Percentiles rank a stretch among this genome's conserved stretches.
These are phyloP conservation scores for Sugiyamaella smithiae DNA, from an alignment of 805 yeast genomes.

Conservation along the genomic window DNA sequence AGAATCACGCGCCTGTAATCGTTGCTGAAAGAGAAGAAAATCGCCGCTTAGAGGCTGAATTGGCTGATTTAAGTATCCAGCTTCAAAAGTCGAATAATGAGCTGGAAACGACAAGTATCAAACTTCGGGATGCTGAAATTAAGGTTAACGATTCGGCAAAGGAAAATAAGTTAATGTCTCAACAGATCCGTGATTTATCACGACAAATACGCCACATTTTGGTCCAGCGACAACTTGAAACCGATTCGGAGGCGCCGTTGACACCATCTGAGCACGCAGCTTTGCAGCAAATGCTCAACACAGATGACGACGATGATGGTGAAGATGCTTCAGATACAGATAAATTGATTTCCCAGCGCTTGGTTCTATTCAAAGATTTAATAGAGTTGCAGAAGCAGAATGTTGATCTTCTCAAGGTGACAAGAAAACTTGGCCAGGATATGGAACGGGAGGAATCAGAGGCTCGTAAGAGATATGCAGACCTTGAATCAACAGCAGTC, in stretches of 20 bases:
- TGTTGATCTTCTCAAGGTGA: conserved; percentile 62
- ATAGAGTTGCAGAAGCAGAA: conserved; percentile 72
- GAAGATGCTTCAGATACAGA: conserved; percentile 63
- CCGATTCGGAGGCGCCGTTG: conserved; percentile 59
- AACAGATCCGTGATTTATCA: conserved; percentile 69
- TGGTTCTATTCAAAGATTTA: conserved; percentile 66
- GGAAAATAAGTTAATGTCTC: conserved; percentile 49
- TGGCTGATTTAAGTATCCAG: conserved; percentile 52
- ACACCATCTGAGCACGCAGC: conserved; percentile 63
- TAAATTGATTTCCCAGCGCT: conserved; percentile 62
- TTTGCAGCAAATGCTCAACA: conserved; percentile 50
- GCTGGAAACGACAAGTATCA: conserved; percentile 36
- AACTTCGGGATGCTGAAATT: conserved; percentile 31
- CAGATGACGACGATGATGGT: conserved; percentile 15
- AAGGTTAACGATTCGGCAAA: conserved; percentile 43
- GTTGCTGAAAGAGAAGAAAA: conserved; percentile 63
- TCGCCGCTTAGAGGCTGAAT: conserved; percentile 51
- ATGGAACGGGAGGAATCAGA: conserved; percentile 60
- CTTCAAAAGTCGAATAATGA: conserved; percentile 42
- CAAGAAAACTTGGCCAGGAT: conserved; percentile 68
- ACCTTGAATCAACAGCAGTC: conserved; percentile 33
- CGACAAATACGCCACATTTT: conserved; percentile 77
- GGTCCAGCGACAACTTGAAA: conserved; percentile 53
- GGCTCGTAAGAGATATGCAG: conserved; percentile 23
- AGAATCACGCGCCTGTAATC: conserved; percentile 72